Base-by-base conservation (phyloP, 495 filamentous ascomycete genomes). In the Amniculicola lignicola region DNA sequence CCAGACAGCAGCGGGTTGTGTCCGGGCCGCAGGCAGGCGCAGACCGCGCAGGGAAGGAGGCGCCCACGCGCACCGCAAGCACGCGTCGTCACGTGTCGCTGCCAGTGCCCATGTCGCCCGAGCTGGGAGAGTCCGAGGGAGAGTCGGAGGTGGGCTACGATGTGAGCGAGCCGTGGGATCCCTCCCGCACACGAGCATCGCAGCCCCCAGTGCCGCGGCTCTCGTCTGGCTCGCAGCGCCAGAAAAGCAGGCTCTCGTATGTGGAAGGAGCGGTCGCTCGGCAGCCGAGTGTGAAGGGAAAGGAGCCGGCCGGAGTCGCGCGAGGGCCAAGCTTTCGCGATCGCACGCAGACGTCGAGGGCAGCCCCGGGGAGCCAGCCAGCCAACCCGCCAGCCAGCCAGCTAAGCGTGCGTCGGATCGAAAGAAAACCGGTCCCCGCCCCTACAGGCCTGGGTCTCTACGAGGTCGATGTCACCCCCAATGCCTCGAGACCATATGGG, bases 71-170 rank as follows among this genome's bases (percentile, higher is more conserved):
- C 7, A 55, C 51, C 5, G 29, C 36, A 1, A 58, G 47, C 31
- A 57, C 11, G 2, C 47, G 44, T 24, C 59, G 63, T 7, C 40
- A 66, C 54, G 60, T 57, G 6, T 66, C 63, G 14, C 57, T 63
- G 54, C 63, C 63, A 2, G 33, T 4, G 19, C 40, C 23, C n/a
- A 37, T 46, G 25, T 37, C 46, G 35, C 56, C 43, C 3, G 21
- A 46, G n/a, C 14, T 56, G n/a, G 43, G 33, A 4, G 43, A 42
- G 16, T 45, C 45, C 2, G 58, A 55, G 1, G 53, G 47, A 9
- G 63, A 48, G 4, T n/a, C 28, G 25, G 43, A 14, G 14, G 22
- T 62, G 15, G n/a, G n/a, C n/a, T 56, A 58, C 35, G 59, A 61
- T 28, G 19, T 64, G 15, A 60, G 49, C 22, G 45, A 54, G 15